Evolutionary conservation across 306 rosid species (phyloP), one percentile per base, ranked within the genome.

Genomic region (Prunus mongolica): DNA sequence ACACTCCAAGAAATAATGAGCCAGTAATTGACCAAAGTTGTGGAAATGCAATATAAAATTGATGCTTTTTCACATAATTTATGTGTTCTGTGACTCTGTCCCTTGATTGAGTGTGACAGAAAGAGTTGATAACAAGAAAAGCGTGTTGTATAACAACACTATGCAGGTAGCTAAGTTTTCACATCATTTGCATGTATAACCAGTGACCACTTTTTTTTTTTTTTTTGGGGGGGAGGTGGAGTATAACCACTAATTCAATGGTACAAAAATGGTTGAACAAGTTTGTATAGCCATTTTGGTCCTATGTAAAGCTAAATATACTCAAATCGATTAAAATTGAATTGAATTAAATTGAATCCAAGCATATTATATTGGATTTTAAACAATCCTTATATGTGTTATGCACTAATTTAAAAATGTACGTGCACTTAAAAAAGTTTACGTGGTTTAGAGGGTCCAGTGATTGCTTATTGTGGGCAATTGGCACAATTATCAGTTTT

Each of bases 141-240:
- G 38, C 45, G 20, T 30, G 19, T 6, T 30, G 44, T 30, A 63
- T 63, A 32, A 15, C 11, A 25, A 15, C 9, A 25, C 13, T 63
- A 34, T 7, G 27, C 18, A 15, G 34, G 14, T 56, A 5, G 62
- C 62, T 61, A 12, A 30, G 45, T 63, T 62, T 63, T 63, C 38
- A 63, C 67, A 8, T 63, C 45, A 52, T 16, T 52, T 52, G 57
- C 15, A 52, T 52, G 57, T 18, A 49, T 16, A 15, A 52, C 57
- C 52, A 32, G 38, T 32, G 7, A 32, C 38, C 38, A 5, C 38
- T 32, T 13, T 12, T 49, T 3, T 22, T 22, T 22, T 11, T 49
- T 3, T 49, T 49, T 2, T 49, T 0, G 0, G 38, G 41, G 34
- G 34, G 34, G 8, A 0, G 2, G 0, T 2, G 2, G 0, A 47